These are phyloP conservation scores for Solanum hybrid DNA, from an alignment of 305 asterid species.

Conservation along the genomic window DNA sequence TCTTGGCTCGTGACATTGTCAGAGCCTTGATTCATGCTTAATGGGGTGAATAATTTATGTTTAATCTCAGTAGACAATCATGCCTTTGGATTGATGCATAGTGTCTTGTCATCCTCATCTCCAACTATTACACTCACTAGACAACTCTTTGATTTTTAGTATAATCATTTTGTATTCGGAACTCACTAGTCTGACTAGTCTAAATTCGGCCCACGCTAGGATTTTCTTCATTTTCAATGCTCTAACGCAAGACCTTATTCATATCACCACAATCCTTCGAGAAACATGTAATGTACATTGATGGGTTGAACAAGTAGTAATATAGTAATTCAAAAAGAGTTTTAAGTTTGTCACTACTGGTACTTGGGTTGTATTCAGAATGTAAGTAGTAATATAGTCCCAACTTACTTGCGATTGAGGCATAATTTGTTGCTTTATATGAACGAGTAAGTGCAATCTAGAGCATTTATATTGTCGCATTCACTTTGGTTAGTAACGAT, in stretches of 20 bases:
- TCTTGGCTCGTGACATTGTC: slow-evolving; percentile 22
- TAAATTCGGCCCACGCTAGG: background rate
- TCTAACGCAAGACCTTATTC: background rate
- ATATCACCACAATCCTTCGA: background rate
- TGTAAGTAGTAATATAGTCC: background rate
- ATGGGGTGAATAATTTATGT: slow-evolving; percentile 2
- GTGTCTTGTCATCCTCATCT: background rate
- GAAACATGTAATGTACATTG: background rate
- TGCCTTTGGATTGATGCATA: slow-evolving; percentile 9
- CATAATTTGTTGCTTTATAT: background rate
- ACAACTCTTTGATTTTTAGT: background rate
- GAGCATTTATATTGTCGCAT: background rate
- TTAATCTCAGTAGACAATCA: background rate
- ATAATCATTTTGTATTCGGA: background rate
- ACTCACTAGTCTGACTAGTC: background rate
- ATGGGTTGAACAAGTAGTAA: background rate
- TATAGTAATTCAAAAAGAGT: background rate
- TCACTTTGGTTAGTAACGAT: background rate
- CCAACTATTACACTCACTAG: background rate
- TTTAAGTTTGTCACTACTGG: background rate
- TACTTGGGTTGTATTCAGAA: background rate
- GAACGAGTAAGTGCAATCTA: background rate
- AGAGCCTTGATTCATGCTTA: slow-evolving; percentile 8
- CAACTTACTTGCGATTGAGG: background rate
- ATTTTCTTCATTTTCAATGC: background rate